Conservation (phyloP, 2,329 filamentous ascomycete species). For the Pseudocercospora musae region DNA sequence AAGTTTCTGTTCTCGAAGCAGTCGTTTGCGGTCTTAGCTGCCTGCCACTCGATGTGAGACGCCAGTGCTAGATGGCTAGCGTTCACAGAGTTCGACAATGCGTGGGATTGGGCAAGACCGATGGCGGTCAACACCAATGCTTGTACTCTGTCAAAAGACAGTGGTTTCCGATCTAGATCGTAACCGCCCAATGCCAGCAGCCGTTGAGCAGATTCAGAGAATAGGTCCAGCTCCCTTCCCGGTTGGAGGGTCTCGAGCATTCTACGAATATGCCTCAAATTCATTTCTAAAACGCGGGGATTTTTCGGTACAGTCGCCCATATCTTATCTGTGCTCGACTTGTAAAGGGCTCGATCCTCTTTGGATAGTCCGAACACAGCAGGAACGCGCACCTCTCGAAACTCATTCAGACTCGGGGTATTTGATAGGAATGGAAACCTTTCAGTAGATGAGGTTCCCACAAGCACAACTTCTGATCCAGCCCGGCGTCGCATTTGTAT, state of each 20-base stretch:
- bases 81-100: conserved; percentile 30
- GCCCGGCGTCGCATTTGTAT: conserved; percentile 69
- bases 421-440: not conserved
- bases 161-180: conserved; percentile 52
- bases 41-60: conserved; percentile 3
- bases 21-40: not conserved
- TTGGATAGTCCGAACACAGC: conserved; percentile 40
- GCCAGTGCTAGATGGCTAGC: conserved; percentile 38
- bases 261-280: conserved; percentile 61
- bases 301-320: conserved; percentile 17
- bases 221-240: conserved; percentile 20
- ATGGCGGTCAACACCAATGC: conserved; percentile 55
- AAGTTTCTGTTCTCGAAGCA: not conserved
- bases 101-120: conserved; percentile 45
- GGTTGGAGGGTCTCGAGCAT: conserved; percentile 55
- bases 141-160: conserved; percentile 57
- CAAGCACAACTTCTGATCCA: conserved; percentile 69
- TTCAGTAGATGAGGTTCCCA: conserved; percentile 68
- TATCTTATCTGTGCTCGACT: conserved; percentile 8
- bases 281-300: conserved; percentile 49
- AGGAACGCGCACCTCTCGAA: conserved; percentile 54
- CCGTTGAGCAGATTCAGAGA: conserved; percentile 15
- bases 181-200: conserved; percentile 31
- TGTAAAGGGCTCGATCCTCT: conserved; percentile 15
- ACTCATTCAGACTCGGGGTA: conserved; percentile 42